Evolutionary conservation across 1,284 basidiomycete species (phyloP).

Genomic region (Naganishia sp.): DNA sequence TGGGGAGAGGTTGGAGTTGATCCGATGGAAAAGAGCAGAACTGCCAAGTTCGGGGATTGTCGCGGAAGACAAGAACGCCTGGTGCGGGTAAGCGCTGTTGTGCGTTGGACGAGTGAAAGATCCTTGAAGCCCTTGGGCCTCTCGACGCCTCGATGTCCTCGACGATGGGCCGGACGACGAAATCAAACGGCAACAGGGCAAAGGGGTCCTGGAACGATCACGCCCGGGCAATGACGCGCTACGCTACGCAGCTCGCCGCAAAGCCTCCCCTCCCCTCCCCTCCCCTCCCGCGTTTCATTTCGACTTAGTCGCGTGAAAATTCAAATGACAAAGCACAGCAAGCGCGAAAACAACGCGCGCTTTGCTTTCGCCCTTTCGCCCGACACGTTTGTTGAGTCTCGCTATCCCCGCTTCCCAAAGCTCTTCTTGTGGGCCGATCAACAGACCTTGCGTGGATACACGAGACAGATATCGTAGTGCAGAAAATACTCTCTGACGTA

Average conservation of each 20-base stretch:
- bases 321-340: background rate
- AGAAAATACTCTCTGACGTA: no score
- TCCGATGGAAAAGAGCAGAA: slow-evolving; percentile 15
- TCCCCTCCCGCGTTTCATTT: no score
- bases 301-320: slow-evolving; percentile 6
- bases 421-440: no score
- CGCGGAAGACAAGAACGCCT: slow-evolving; percentile 29
- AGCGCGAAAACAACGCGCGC: no score
- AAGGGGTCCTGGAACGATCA: slow-evolving; percentile 4
- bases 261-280: no score
- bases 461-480: no score
- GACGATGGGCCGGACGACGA: background rate
- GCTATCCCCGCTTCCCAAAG: no score
- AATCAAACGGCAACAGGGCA: background rate
- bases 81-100: slow-evolving; percentile 25
- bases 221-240: slow-evolving; percentile 21
- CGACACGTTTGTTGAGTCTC: no score
- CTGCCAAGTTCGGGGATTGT: slow-evolving; percentile 26
- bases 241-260: background rate
- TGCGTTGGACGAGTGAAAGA: slow-evolving; percentile 26
- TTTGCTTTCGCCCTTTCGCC: no score
- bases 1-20: slow-evolving; percentile 8
- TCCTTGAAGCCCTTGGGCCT: slow-evolving; percentile 17
- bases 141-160: background rate
- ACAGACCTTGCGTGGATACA: no score